Evolutionary conservation across 2,329 filamentous ascomycete genomes (phyloP).

Genomic region (Alternaria solani): DNA sequence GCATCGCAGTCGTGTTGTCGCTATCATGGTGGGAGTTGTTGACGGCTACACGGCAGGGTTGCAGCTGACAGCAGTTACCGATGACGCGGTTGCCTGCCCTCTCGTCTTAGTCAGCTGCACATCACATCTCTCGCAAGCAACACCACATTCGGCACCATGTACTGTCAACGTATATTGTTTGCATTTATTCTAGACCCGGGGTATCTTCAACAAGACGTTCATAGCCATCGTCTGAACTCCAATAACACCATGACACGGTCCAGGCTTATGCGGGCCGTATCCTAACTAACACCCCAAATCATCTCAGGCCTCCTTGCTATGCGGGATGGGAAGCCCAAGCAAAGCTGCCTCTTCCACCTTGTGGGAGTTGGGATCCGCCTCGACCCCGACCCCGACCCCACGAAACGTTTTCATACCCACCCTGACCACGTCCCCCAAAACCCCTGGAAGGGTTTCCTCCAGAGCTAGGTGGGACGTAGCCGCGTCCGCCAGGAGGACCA

Average conservation of each 20-base stretch:
- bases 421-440: neutral
- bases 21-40: constrained; percentile 10
- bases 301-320: neutral
- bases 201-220: neutral
- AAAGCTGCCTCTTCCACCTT: neutral
- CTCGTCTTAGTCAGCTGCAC: constrained; percentile 12
- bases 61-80: constrained; percentile 2
- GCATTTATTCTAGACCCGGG: neutral
- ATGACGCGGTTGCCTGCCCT: constrained; percentile 9
- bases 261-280: neutral
- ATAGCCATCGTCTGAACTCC: neutral
- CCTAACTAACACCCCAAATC: neutral
- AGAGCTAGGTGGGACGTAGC: neutral
- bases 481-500: neutral
- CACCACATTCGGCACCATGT: neutral
- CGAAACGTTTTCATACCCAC: neutral
- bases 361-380: neutral
- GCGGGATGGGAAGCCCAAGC: neutral
- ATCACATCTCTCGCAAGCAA: constrained; percentile 2
- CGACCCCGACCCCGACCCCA: neutral
- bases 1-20: neutral
- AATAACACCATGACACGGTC: neutral
- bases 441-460: constrained; percentile 1
- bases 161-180: neutral
- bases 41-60: constrained; percentile 2